phyloP scores from a whole-genome alignment of 805 yeast species.

The Wickerhamomyces bisporus region DNA sequence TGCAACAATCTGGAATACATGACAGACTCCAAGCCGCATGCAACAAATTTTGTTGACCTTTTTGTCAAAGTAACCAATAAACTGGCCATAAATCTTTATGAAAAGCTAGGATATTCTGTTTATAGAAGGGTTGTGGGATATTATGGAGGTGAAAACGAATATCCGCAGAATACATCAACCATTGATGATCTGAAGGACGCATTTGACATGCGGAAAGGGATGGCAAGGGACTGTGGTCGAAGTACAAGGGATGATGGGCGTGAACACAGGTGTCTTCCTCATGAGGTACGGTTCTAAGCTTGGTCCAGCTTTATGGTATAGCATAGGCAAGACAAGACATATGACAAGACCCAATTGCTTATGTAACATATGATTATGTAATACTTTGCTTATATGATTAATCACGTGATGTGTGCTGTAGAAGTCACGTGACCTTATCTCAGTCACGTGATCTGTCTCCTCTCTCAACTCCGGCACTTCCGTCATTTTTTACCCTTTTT shows the following conservation, averaged over 20 bases:
- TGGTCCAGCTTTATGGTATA: too few species aligned
- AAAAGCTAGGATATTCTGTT: conserved; percentile 78
- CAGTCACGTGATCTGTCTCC: background rate
- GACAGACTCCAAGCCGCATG: conserved; percentile 73
- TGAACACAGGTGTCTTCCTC: conserved; percentile 54
- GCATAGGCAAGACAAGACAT: too few species aligned
- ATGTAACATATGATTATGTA: too few species aligned
- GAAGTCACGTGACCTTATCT: background rate
- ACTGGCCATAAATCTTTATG: conserved; percentile 78
- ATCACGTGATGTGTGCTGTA: background rate
- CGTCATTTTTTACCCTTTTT: too few species aligned
- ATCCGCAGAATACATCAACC: conserved; percentile 34
- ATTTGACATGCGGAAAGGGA: conserved; percentile 73
- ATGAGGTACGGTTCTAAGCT: conserved; percentile 57
- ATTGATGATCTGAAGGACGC: conserved; percentile 75
- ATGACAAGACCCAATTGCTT: too few species aligned
- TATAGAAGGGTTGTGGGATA: conserved; percentile 87
- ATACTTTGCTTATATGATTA: background rate
- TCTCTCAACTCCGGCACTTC: background rate
- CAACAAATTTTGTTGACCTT: conserved; percentile 81
- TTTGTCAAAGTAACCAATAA: conserved; percentile 85
- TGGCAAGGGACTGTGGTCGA: conserved; percentile 48
- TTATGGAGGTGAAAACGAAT: conserved; percentile 57
- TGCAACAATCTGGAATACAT: conserved; percentile 69
- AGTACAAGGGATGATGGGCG: conserved; percentile 60